These are phyloP conservation scores for Micractinium conductrix DNA, from an alignment of 139 green algal species.

Conservation along the genomic window DNA sequence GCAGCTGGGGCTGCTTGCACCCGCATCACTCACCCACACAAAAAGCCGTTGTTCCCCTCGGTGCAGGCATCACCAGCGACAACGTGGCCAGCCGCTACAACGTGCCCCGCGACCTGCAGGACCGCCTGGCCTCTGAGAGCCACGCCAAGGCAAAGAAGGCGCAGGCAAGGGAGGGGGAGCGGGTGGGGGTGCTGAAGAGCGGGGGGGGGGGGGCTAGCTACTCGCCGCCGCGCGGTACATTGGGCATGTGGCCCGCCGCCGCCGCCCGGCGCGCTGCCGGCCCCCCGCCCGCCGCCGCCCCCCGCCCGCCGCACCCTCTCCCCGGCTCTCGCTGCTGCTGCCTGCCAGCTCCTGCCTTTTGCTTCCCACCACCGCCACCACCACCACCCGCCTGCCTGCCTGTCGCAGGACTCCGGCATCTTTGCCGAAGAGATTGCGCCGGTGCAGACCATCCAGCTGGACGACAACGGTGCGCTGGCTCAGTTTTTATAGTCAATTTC, in stretches of 20 bases:
- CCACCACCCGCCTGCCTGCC: too few species aligned
- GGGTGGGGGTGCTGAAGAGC: too few species aligned
- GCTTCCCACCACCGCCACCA: too few species aligned
- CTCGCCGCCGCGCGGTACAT: too few species aligned
- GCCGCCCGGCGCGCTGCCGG: too few species aligned
- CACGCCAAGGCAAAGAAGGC: slow-evolving; percentile 61
- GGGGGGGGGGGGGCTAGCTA: too few species aligned
- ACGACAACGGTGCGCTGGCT: slow-evolving; percentile 66
- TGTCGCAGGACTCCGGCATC: slow-evolving; percentile 60
- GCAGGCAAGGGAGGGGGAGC: slow-evolving; percentile 65
- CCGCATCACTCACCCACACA: too few species aligned
- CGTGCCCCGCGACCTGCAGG: slow-evolving; percentile 80
- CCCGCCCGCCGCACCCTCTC: too few species aligned
- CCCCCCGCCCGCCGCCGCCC: too few species aligned
- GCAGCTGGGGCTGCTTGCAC: neutral
- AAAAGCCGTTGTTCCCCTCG: neutral
- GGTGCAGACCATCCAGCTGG: slow-evolving; percentile 82
- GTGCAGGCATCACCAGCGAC: slow-evolving; percentile 88
- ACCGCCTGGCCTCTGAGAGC: slow-evolving; percentile 76
- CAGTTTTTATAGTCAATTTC: too few species aligned
- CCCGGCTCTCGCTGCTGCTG: neutral
- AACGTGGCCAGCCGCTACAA: slow-evolving; percentile 94
- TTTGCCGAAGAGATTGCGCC: slow-evolving; percentile 97
- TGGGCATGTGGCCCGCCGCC: too few species aligned
- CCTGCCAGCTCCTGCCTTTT: neutral